Conservation (phyloP, 768 basidiomycete genomes). For the Saitozyma podzolica region DNA sequence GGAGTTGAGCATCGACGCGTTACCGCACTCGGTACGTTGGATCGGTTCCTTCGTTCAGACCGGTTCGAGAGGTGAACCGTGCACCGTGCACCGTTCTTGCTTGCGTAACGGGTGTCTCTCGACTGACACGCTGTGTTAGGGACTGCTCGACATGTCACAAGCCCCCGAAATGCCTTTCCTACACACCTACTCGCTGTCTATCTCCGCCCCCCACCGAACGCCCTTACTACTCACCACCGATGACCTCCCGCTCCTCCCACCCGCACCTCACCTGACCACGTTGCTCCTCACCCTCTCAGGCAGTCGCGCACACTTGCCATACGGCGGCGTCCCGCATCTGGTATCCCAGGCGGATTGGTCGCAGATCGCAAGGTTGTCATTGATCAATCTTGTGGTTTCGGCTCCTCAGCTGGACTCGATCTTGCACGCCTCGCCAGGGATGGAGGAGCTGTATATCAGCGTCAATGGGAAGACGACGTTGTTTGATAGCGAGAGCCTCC, state of each 20-base stretch:
- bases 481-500: constrained; percentile 16
- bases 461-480: constrained; percentile 24
- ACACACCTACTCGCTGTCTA: constrained; percentile 29
- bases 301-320: constrained; percentile 13
- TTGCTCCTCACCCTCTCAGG: constrained; percentile 37
- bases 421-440: constrained; percentile 7
- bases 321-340: constrained; percentile 17
- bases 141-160: constrained; percentile 25
- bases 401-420: constrained; percentile 15
- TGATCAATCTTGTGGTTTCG: constrained; percentile 33
- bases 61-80: not conserved
- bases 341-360: constrained; percentile 11
- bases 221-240: constrained; percentile 5
- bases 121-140: constrained; percentile 16
- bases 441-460: constrained; percentile 39
- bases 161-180: constrained; percentile 24
- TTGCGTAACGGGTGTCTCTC: not conserved
- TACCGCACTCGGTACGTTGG: constrained; percentile 31
- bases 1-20: constrained; percentile 38
- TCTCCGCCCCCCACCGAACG: constrained; percentile 24
- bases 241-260: constrained; percentile 29
- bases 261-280: constrained; percentile 14
- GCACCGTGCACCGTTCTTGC: not conserved
- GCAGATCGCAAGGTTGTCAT: constrained; percentile 24
- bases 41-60: too few relatives aligned